Base-by-base conservation (phyloP, 2,329 filamentous ascomycete genomes). In the Aureobasidium mangrovei region DNA sequence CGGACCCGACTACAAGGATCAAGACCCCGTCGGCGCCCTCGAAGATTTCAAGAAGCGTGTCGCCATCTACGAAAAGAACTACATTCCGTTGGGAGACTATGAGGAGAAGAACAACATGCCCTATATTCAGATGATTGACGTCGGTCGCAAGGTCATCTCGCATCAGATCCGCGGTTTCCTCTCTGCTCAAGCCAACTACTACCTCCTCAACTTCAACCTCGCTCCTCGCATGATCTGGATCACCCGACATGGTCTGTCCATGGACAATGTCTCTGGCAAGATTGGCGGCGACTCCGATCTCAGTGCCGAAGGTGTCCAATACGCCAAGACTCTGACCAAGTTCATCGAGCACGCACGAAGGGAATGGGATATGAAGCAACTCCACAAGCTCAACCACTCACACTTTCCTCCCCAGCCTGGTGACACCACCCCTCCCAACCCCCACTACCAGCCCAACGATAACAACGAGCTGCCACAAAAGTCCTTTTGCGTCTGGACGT, bases 141-240 rank as follows among this genome's bases (percentile, higher is more conserved):
- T 98, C 2, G 93, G 93, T 40, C 83, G 91, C 58, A 98, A 98
- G 70, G 80, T 97, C 57, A 83, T 97, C 41, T 87, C 91, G 44
- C 87, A 95, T 67, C 87, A 93, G 58, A 83, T 96, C 57, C 86
- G 86, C 61, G 93, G 93, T 4, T 98, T 98, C 69, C 77, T 98
- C 46, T 90, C 90, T 55, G 88, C 87, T 38, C 88, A 93, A 59
- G 93, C 95, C 54, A 90, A 93, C 55, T 95, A 91, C 60, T 98
- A 97, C 64, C 78, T 98, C 7, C 86, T 93, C 43, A 97, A 95
- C 62, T 98, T 98, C 77, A 97, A 98, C 63, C 79, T 98, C 12
- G 88, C 91, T 0, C 91, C 93, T 0, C 81, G 93, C 53, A 91
- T 96, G 69, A 97, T 98, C 57, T 98, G 93, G 93, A 94, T 98